Conservation (phyloP, 2,329 filamentous ascomycete species). For the Trichoderma pleuroti region DNA sequence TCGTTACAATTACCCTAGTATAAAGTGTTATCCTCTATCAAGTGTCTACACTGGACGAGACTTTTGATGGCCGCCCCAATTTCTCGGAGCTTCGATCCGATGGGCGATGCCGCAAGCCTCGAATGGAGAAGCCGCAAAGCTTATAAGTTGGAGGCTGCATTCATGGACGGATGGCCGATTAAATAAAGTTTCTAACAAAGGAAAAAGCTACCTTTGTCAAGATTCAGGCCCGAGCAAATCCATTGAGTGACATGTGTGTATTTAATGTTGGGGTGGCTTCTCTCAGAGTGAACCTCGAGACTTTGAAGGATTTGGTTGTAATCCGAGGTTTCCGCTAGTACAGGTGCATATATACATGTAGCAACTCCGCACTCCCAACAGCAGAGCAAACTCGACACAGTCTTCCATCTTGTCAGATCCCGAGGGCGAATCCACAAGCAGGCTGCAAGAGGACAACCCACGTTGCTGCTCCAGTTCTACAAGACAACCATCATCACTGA, state of each 20-base stretch:
- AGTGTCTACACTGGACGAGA: background rate
- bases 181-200: background rate
- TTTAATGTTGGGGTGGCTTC: background rate
- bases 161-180: background rate
- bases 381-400: constrained; percentile 51
- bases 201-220: too few species aligned
- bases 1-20: background rate
- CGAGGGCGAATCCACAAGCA: constrained; percentile 50
- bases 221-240: background rate
- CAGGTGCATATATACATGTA: background rate
- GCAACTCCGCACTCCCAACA: constrained; percentile 36
- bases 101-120: background rate
- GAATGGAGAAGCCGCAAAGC: background rate
- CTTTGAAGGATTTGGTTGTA: background rate
- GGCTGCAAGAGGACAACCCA: background rate
- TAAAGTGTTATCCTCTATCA: background rate
- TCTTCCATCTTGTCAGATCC: constrained; percentile 52
- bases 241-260: background rate
- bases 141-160: background rate
- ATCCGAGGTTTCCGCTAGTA: background rate
- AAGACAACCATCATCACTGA: constrained; percentile 34
- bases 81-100: background rate
- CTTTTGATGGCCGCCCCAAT: background rate
- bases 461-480: background rate
- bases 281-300: background rate